Evolutionary conservation across 768 basidiomycete genomes (phyloP), one percentile per base, ranked within the genome.

Genomic region (Cystoderma amianthinum): DNA sequence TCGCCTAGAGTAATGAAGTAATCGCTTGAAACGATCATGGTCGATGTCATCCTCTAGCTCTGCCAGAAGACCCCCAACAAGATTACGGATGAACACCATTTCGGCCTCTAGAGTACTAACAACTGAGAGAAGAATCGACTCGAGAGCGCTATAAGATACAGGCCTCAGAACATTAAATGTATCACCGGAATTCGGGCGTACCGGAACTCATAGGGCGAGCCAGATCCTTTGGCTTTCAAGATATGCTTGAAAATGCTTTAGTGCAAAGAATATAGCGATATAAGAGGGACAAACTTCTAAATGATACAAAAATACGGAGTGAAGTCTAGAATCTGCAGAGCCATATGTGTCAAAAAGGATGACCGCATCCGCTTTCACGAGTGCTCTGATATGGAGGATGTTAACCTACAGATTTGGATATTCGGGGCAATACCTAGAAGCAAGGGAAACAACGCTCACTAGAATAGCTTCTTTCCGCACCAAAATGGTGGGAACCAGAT

Each of bases 21-120:
- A 66, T 16, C 87, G 76, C 57, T 90, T 92, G 59, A 98, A 89
- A 41, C 91, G 88, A 61, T 96, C 94, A 30, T 91, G 83, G 56
- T 95, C 90, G 52, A 97, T 96, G 54, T 94, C 86, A 45, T 92
- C 90, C 56, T 98, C 95, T 38, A 98, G 74, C 60, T 95, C 94
- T 13, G 88, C 88, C 21, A 98, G 69, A 7, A 98, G 69, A 3
- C 90, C 86, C 39, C 88, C 87, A 39, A 97, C 87, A 25, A 96
- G 79, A 47, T 86, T 85, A 23, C 94, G 81, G 39, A 92, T 89
- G 56, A 94, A 94, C 11, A 85, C 85, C 86, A 97, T 87, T 64
- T 98, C 95, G 22, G 92, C 91, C 64, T 97, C 95, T 17, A 98
- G 69, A 3, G 95, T 93, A 48, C 86, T 88, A 43, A 94, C 65